These are phyloP conservation scores for Saussurea involucrata DNA, from an alignment of 129 eudicot species.

Conservation along the genomic window DNA sequence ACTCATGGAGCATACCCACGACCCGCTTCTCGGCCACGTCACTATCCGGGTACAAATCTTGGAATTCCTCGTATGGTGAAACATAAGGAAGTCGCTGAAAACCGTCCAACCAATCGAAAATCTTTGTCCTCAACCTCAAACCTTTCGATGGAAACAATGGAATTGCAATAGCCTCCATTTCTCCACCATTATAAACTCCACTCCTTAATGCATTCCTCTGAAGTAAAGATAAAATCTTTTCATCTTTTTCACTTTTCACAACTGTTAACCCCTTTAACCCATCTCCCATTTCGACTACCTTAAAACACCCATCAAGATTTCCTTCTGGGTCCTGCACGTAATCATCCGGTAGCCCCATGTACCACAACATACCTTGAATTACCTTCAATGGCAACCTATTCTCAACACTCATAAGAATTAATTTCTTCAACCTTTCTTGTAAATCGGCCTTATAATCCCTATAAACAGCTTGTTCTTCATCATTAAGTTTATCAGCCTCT, in stretches of 20 bases:
- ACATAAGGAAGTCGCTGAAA: constrained; percentile 71
- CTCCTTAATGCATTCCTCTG: constrained; percentile 57
- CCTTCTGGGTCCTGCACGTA: constrained; percentile 39
- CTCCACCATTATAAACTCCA: constrained; percentile 38
- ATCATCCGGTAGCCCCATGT: constrained; percentile 73
- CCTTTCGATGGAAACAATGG: constrained; percentile 82
- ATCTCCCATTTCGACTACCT: constrained; percentile 66
- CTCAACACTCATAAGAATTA: constrained; percentile 62
- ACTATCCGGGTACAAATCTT: constrained; percentile 42
- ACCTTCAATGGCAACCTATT: constrained; percentile 69
- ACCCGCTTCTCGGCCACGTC: constrained; percentile 82
- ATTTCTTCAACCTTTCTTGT: constrained; percentile 50
- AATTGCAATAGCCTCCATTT: constrained; percentile 44
- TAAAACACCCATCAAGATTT: constrained; percentile 48
- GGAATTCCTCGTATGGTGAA: constrained; percentile 65
- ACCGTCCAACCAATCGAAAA: constrained; percentile 64
- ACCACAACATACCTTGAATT: constrained; percentile 69
- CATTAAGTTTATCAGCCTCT: constrained; percentile 47
- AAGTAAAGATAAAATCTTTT: constrained; percentile 40
- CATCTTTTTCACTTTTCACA: constrained; percentile 3
- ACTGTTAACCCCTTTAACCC: constrained; percentile 72
- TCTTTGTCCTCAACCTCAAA: constrained; percentile 67
- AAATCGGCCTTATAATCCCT: constrained; percentile 46
- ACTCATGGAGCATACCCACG: constrained; percentile 75
- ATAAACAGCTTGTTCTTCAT: constrained; percentile 56